Conservation (phyloP, 768 basidiomycete species). For the Lentinula lateritia region DNA sequence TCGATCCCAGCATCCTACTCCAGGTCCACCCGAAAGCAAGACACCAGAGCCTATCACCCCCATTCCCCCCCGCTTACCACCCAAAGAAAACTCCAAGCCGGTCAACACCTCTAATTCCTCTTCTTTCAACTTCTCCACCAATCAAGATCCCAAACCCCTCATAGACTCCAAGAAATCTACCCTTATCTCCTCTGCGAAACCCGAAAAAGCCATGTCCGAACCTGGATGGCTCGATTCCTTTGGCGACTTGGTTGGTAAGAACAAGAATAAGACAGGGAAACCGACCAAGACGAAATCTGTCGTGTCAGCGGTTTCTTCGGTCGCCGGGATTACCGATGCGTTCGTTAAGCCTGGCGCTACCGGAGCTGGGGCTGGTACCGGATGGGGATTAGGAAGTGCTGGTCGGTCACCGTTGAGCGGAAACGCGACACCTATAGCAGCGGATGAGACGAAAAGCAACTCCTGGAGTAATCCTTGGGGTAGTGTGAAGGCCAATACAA, state of each 20-base stretch:
- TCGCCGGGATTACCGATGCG: not conserved
- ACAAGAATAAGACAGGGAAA: not conserved
- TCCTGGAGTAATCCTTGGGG: not conserved
- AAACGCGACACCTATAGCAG: not conserved
- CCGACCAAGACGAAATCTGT: not conserved
- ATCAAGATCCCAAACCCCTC: not conserved
- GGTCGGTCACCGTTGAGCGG: not conserved
- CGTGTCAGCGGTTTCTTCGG: not conserved
- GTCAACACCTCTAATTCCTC: not conserved
- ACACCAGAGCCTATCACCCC: not conserved
- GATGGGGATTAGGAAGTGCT: not conserved
- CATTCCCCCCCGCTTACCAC: not conserved
- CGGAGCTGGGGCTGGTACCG: not conserved
- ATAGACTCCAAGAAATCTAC: not conserved
- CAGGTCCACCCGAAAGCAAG: not conserved
- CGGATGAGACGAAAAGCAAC: not conserved
- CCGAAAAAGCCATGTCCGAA: not conserved
- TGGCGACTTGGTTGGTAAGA: not conserved
- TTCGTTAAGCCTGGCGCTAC: not conserved
- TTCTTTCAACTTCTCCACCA: not conserved
- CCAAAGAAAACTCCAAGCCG: not conserved
- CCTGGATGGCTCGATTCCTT: not conserved
- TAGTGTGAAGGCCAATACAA: not conserved
- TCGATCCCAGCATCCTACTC: not conserved
- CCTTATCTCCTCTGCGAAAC: not conserved